Evolutionary conservation across 225 moss, liverwort and hornwort genomes (phyloP).

Genomic region (Sphagnum tenellum): DNA sequence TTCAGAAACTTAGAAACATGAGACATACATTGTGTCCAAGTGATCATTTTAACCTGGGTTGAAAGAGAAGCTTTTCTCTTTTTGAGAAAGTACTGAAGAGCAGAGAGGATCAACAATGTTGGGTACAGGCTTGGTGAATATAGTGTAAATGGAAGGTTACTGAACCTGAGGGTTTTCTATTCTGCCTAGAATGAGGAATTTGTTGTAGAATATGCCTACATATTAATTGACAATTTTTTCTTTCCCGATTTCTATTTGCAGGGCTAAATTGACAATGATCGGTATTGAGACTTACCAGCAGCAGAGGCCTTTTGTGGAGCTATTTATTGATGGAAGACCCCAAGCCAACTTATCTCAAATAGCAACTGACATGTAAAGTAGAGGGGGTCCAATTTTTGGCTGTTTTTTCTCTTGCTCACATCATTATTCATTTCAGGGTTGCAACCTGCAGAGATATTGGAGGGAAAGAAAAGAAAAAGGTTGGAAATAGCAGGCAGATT

Average conservation of each 20-base stretch:
- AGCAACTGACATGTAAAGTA: no score
- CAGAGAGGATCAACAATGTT: neutral
- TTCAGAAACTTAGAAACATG: neutral
- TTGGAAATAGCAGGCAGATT: no score
- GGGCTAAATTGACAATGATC: constrained; percentile 35
- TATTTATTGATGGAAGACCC: constrained; percentile 40
- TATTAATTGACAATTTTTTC: neutral
- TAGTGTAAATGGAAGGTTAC: neutral
- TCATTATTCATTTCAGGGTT: no score
- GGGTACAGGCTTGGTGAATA: neutral
- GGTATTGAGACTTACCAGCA: constrained; percentile 24
- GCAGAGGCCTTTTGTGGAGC: constrained; percentile 47
- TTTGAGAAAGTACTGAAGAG: neutral
- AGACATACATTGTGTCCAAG: neutral
- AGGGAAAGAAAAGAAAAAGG: no score
- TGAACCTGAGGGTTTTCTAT: neutral
- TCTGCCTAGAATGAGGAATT: neutral
- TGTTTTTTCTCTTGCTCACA: no score
- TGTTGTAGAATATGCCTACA: neutral
- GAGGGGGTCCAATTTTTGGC: no score
- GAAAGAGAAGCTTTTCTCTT: neutral
- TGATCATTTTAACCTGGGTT: neutral
- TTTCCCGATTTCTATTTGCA: constrained; percentile 5
- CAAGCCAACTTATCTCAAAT: neutral
- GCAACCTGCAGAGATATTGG: no score